A percentile compares a stretch with the other conserved stretches of the same genome.
Conservation (phyloP, 1,284 basidiomycete species). For the Boletus smithii region DNA sequence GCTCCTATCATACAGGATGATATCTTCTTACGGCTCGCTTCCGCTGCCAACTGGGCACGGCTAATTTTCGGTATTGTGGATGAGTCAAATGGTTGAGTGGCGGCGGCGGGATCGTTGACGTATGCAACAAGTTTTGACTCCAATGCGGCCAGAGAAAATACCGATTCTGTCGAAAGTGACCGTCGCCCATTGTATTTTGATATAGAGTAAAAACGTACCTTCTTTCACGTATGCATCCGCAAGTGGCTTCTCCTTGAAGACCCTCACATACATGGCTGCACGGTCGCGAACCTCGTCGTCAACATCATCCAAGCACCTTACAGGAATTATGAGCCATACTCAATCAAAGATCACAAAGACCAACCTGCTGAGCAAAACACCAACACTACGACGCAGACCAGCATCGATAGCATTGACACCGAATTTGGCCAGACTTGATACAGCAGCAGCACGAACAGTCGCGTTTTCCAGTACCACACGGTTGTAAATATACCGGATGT, state of each 20-base stretch:
- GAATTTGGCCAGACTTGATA: constrained; percentile 94
- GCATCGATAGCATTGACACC: constrained; percentile 84
- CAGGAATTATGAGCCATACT: constrained; percentile 10
- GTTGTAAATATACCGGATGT: constrained; percentile 99
- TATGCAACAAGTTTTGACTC: constrained; percentile 88
- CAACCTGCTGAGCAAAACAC: constrained; percentile 80
- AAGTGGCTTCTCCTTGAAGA: constrained; percentile 77
- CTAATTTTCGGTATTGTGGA: constrained; percentile 87
- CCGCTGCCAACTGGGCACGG: constrained; percentile 83
- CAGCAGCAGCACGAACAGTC: constrained; percentile 95
- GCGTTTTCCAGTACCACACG: constrained; percentile 98
- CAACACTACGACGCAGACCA: constrained; percentile 80
- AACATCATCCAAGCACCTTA: constrained; percentile 93
- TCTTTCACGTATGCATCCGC: constrained; percentile 89
- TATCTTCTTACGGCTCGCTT: constrained; percentile 69
- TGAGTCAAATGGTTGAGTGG: constrained; percentile 73
- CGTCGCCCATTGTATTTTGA: neutral
- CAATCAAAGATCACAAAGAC: constrained; percentile 8
- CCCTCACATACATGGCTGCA: constrained; percentile 89
- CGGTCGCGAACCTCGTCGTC: constrained; percentile 99
- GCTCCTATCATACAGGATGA: constrained; percentile 1
- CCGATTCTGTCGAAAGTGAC: constrained; percentile 62
- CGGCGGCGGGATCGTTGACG: constrained; percentile 74
- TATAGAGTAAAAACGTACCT: constrained; percentile 45
- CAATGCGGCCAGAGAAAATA: constrained; percentile 83